These are phyloP conservation scores for Petasospora rhodanensis DNA, from an alignment of 1,139 yeast species.

Conservation along the genomic window DNA sequence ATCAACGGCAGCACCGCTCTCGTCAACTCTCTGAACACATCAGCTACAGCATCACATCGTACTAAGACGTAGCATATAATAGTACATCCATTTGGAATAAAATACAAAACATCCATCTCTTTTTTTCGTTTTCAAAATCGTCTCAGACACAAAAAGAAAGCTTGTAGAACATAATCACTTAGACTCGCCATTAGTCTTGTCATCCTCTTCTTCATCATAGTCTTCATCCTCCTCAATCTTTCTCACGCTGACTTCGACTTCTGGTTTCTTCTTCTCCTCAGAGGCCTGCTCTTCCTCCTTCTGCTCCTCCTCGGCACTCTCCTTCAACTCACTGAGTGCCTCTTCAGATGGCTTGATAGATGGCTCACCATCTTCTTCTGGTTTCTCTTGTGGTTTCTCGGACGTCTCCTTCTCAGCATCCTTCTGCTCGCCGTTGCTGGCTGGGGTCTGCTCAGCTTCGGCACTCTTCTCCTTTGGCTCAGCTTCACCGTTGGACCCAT, in stretches of 20 bases:
- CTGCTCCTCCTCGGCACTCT: constrained; percentile 37
- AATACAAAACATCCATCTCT: too few species aligned
- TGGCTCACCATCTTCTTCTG: constrained; percentile 15
- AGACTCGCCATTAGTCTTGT: constrained; percentile 13
- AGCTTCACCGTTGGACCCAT: not conserved
- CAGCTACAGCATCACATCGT: too few species aligned
- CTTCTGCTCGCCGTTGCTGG: constrained; percentile 2
- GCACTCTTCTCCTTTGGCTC: constrained; percentile 1
- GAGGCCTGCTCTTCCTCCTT: constrained; percentile 26
- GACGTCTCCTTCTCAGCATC: constrained; percentile 4
- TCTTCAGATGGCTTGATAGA: constrained; percentile 39
- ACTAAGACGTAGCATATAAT: not conserved
- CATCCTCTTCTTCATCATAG: constrained; percentile 60
- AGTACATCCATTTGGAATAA: constrained; percentile 3
- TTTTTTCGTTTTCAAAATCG: too few species aligned
- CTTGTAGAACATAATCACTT: too few species aligned
- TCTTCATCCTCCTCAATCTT: constrained; percentile 80
- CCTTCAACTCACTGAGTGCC: constrained; percentile 37
- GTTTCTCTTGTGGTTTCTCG: not conserved
- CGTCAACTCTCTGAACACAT: too few species aligned
- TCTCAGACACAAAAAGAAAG: too few species aligned
- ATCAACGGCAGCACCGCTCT: too few species aligned
- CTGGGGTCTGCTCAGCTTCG: constrained; percentile 7
- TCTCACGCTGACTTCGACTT: constrained; percentile 56
- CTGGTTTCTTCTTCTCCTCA: constrained; percentile 35